phyloP scores from a whole-genome alignment of 345 rosid genomes.

The Hevea brasiliensis region DNA sequence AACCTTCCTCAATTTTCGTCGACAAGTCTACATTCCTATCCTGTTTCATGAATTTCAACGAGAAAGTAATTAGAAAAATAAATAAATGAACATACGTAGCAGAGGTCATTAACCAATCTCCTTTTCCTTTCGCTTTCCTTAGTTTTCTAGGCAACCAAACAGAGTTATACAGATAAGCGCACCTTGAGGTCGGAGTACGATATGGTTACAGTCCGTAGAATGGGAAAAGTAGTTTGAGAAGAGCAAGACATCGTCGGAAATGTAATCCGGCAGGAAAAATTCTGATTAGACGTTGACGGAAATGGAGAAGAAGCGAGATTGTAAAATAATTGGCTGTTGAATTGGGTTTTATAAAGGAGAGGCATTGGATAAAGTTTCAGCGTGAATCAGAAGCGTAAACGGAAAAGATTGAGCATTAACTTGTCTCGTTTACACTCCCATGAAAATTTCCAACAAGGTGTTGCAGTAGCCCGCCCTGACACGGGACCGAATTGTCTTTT shows the following conservation, averaged over 20 bases:
- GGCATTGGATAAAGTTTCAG: no score
- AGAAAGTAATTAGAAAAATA: neutral
- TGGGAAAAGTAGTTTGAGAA: slow-evolving; percentile 39
- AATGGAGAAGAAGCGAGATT: slow-evolving; percentile 13
- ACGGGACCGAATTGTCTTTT: no score
- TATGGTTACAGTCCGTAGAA: slow-evolving; percentile 63
- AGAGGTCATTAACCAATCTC: neutral
- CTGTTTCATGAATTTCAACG: slow-evolving; percentile 35
- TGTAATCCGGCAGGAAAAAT: slow-evolving; percentile 23
- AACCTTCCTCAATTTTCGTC: slow-evolving; percentile 69
- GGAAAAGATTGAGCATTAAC: neutral
- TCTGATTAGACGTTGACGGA: slow-evolving; percentile 24
- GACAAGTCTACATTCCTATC: slow-evolving; percentile 64
- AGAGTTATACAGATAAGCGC: neutral
- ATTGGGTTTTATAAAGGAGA: neutral
- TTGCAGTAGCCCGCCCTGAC: neutral
- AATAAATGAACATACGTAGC: neutral
- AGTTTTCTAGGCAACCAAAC: slow-evolving; percentile 1
- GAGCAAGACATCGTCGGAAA: slow-evolving; percentile 44
- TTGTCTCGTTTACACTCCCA: neutral
- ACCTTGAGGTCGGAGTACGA: slow-evolving; percentile 78
- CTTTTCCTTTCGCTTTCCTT: no score
- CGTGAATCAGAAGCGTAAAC: neutral
- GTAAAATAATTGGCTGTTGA: neutral
- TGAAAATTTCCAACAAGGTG: neutral